Percentiles rank a stretch among this genome's conserved stretches.
These are phyloP conservation scores for Hura crepitans DNA, from an alignment of 441 rosid species.

Conservation along the genomic window DNA sequence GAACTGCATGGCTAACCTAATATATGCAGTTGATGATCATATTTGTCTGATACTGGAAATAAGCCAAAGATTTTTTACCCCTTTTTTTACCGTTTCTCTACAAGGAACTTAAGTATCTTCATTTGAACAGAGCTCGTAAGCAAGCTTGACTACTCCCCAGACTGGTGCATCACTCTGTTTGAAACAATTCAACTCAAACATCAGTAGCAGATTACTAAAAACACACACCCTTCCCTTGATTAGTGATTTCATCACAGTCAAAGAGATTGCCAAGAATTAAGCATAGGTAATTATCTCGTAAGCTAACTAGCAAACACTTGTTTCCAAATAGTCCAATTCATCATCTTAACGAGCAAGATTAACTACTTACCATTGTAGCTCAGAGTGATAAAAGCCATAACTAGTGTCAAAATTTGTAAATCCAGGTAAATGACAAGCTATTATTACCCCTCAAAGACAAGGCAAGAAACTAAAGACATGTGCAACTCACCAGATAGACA, in stretches of 20 bases:
- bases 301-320: neutral
- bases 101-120: conserved; percentile 25
- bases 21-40: neutral
- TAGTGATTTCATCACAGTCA: neutral
- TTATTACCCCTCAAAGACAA: neutral
- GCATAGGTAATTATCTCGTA: neutral
- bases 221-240: neutral
- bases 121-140: conserved; percentile 42
- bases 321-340: neutral
- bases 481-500: conserved; percentile 58
- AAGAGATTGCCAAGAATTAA: neutral
- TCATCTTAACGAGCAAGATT: neutral
- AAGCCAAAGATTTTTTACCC: neutral
- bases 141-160: conserved; percentile 65
- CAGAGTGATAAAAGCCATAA: neutral
- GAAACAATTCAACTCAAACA: conserved; percentile 1
- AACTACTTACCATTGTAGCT: neutral
- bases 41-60: neutral
- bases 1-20: neutral
- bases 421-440: neutral
- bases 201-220: neutral
- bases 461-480: neutral
- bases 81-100: neutral
- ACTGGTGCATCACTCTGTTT: conserved; percentile 71
- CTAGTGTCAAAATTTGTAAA: neutral